phyloP scores from a whole-genome alignment of 2,329 filamentous ascomycete species.

The Aspergillus texensis region DNA sequence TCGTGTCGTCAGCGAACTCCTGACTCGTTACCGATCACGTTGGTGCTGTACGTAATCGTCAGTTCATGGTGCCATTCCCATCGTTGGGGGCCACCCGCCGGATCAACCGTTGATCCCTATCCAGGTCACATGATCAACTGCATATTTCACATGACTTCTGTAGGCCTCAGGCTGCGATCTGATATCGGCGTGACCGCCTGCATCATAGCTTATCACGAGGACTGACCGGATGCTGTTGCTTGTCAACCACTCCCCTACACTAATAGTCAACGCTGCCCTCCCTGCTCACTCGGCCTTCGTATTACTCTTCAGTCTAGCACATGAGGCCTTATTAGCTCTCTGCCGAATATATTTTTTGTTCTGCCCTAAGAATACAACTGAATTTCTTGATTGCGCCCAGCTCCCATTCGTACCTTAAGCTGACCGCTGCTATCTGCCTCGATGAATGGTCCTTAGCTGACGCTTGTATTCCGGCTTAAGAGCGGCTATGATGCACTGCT shows the following conservation, averaged over 20 bases:
- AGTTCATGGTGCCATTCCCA: not conserved
- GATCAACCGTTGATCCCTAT: not conserved
- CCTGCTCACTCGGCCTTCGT: not conserved
- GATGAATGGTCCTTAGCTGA: constrained; percentile 19
- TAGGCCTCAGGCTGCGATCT: constrained; percentile 17
- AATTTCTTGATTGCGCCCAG: not conserved
- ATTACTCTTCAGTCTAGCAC: not conserved
- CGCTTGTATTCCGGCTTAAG: constrained; percentile 10
- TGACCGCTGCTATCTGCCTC: not conserved
- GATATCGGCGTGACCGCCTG: constrained; percentile 13
- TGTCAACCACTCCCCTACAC: not conserved
- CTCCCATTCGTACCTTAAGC: not conserved
- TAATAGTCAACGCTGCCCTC: not conserved
- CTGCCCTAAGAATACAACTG: not conserved
- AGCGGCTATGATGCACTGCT: constrained; percentile 18
- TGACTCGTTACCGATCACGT: not conserved
- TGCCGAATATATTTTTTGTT: not conserved
- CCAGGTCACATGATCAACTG: constrained; percentile 9
- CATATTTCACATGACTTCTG: not conserved
- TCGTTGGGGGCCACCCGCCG: not conserved
- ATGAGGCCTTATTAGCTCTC: not conserved
- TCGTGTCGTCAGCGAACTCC: constrained; percentile 27
- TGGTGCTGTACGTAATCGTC: constrained; percentile 2
- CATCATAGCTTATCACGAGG: constrained; percentile 18
- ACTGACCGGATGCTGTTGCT: constrained; percentile 1